A percentile compares a stretch with the other conserved stretches of the same genome.
These are phyloP conservation scores for Dentipellis fragilis DNA, from an alignment of 768 basidiomycete genomes.

Conservation along the genomic window DNA sequence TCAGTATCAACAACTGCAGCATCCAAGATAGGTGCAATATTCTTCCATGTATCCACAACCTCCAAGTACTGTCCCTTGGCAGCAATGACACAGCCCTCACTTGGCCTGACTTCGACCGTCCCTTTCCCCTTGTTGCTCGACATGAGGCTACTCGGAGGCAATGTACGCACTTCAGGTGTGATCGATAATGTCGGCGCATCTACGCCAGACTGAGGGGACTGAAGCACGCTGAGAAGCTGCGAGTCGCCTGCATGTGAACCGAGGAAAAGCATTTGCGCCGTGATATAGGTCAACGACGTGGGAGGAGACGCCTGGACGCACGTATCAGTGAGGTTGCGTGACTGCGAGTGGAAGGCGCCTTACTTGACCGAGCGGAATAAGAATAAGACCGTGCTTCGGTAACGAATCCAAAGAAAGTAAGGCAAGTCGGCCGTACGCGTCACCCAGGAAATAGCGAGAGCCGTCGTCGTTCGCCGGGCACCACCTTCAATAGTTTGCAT, in stretches of 20 bases:
- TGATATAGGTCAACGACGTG: background rate
- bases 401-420: conserved; percentile 45
- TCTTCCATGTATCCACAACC: conserved; percentile 56
- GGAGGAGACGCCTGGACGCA: background rate
- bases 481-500: conserved; percentile 28
- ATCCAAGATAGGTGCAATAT: conserved; percentile 79
- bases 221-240: conserved; percentile 55
- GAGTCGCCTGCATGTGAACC: conserved; percentile 81
- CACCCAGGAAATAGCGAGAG: conserved; percentile 51
- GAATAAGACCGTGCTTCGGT: conserved; percentile 29
- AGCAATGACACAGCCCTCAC: conserved; percentile 21
- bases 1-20: conserved; percentile 68
- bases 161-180: conserved; percentile 34
- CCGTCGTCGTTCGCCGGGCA: conserved; percentile 38
- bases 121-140: conserved; percentile 21
- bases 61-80: conserved; percentile 62
- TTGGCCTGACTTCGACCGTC: conserved; percentile 28
- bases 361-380: conserved; percentile 69
- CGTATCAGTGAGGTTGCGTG: conserved; percentile 3
- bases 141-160: conserved; percentile 28
- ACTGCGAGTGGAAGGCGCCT: conserved; percentile 4
- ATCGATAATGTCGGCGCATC: conserved; percentile 41
- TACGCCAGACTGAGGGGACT: conserved; percentile 30
- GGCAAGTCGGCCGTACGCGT: conserved; percentile 60
- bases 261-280: conserved; percentile 54